Percentiles rank a stretch among this genome's conserved stretches.
These are phyloP conservation scores for Podochytrium sp. DNA, from an alignment of 192 early-diverging fungal genomes.

Conservation along the genomic window DNA sequence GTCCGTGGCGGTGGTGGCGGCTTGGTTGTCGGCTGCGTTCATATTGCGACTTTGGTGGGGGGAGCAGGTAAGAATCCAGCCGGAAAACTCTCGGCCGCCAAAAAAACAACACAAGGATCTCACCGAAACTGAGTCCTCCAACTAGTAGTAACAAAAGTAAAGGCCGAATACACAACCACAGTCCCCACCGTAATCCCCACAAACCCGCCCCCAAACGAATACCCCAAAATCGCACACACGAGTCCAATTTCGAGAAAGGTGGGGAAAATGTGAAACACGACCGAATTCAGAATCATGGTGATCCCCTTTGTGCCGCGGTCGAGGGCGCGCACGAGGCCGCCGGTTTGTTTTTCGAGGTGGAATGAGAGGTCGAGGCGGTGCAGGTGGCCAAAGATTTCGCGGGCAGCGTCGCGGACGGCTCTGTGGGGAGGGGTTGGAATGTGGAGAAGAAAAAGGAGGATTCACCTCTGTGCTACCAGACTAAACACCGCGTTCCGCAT, in stretches of 20 bases:
- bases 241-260: slow-evolving; percentile 94
- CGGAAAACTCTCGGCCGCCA: slow-evolving; percentile 61
- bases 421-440: slow-evolving; percentile 33
- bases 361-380: slow-evolving; percentile 87
- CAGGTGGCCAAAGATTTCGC: slow-evolving; percentile 90
- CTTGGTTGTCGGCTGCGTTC: slow-evolving; percentile 95
- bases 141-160: slow-evolving; percentile 73
- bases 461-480: slow-evolving; percentile 74
- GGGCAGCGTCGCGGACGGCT: slow-evolving; percentile 85
- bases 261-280: slow-evolving; percentile 95
- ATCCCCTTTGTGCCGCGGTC: slow-evolving; percentile 92
- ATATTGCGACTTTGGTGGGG: slow-evolving; percentile 79
- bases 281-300: slow-evolving; percentile 89
- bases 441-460: neutral
- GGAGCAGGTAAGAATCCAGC: too few species aligned
- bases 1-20: slow-evolving; percentile 91
- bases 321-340: slow-evolving; percentile 94
- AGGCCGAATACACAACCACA: slow-evolving; percentile 57
- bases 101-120: slow-evolving; percentile 4
- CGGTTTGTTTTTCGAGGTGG: slow-evolving; percentile 93
- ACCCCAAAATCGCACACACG: slow-evolving; percentile 91
- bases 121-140: slow-evolving; percentile 70
- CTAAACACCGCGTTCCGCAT: slow-evolving; percentile 94
- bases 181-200: slow-evolving; percentile 82
- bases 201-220: slow-evolving; percentile 74